Evolutionary conservation across 768 basidiomycete genomes (phyloP).

Genomic region (Pleurotus platypus): DNA sequence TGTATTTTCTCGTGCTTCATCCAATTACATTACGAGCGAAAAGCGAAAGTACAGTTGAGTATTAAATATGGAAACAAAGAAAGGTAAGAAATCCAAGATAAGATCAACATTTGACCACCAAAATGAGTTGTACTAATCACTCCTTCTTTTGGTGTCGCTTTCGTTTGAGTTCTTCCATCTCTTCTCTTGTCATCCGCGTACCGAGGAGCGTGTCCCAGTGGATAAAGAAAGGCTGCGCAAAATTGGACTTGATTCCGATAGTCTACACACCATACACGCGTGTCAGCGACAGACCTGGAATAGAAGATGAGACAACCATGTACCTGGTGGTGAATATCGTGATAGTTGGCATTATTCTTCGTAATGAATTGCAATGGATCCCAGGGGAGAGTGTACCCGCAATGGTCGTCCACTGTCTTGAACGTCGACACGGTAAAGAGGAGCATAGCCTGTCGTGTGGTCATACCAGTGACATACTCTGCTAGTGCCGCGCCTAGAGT

Average conservation of each 20-base stretch:
- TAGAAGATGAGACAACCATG: slow-evolving; percentile 12
- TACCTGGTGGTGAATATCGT: slow-evolving; percentile 97
- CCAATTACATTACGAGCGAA: not conserved
- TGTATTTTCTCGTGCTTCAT: not conserved
- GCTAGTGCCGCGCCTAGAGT: slow-evolving; percentile 76
- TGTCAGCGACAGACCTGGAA: slow-evolving; percentile 2
- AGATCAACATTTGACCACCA: too few relatives aligned
- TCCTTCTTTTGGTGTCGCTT: slow-evolving; percentile 28
- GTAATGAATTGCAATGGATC: slow-evolving; percentile 88
- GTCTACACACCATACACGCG: slow-evolving; percentile 27
- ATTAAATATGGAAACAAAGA: too few relatives aligned
- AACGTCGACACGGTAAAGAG: slow-evolving; percentile 81
- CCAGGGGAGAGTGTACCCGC: slow-evolving; percentile 85
- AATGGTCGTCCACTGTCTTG: slow-evolving; percentile 96
- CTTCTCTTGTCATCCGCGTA: slow-evolving; percentile 75
- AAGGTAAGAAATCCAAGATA: too few relatives aligned
- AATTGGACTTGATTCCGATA: slow-evolving; percentile 93
- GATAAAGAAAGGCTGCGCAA: slow-evolving; percentile 92
- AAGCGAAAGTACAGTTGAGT: not conserved
- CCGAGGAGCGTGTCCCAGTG: slow-evolving; percentile 89
- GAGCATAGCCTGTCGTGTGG: slow-evolving; percentile 77
- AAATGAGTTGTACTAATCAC: slow-evolving; percentile 10
- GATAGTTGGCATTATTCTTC: slow-evolving; percentile 92
- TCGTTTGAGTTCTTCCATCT: slow-evolving; percentile 51
- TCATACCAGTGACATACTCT: slow-evolving; percentile 64